Evolutionary conservation across 139 green algal genomes (phyloP), one percentile per base, ranked within the genome.

Genomic region (Coccomyxa sp.): DNA sequence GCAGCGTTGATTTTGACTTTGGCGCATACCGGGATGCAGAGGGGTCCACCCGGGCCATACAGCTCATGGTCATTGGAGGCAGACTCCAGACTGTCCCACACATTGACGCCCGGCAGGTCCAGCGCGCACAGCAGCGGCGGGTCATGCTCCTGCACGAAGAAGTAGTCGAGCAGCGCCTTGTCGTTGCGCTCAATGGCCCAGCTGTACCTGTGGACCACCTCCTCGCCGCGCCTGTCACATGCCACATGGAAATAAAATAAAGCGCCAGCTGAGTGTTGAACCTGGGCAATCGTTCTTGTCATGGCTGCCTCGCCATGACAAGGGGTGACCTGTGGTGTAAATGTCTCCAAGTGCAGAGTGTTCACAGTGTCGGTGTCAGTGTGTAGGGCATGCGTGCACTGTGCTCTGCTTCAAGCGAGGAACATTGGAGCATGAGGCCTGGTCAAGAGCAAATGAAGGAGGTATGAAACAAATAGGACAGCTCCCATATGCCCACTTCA

Each of bases 191-290:
- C 27, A 10, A 77, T 77, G 71, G 10, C 27, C 71, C 71, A 77
- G n/a, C n/a, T 77, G n/a, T 77, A 77, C 23, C 71, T 30, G 71
- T 77, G n/a, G 27, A n/a, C 31, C 23, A 77, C 27, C 71, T 77
- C 27, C 71, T 77, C 71, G 71, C 71, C 71, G 14, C 3, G 23
- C 63, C 63, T 71, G 63, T 25, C 63, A 71, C 63, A 25, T 3
- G 18, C 18, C 63, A 71, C 63, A 71, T 71, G 63, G n/a, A n/a
- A n/a, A n/a, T n/a, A n/a, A n/a, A n/a, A n/a, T n/a, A n/a, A n/a
- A n/a, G n/a, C n/a, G n/a, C n/a, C n/a, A n/a, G n/a, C n/a, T n/a
- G n/a, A n/a, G n/a, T n/a, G n/a, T n/a, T n/a, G n/a, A n/a, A n/a
- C n/a, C n/a, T n/a, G n/a, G n/a, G n/a, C n/a, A n/a, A 71, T 9